Evolutionary conservation across 2,329 filamentous ascomycete genomes (phyloP).

Genomic region (Ophiostoma perfectum): DNA sequence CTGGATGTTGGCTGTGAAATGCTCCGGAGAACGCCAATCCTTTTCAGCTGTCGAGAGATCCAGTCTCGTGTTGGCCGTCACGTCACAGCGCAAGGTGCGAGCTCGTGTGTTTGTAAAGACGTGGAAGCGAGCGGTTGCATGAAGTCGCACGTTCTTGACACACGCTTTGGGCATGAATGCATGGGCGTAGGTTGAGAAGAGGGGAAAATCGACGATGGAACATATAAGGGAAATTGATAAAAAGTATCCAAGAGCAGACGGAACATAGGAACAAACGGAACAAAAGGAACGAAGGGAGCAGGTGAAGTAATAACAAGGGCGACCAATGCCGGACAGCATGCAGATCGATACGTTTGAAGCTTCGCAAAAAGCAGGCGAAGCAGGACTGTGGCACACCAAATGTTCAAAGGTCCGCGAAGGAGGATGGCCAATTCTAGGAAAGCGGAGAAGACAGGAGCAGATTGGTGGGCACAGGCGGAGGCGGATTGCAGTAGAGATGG

Average conservation of each 20-base stretch:
- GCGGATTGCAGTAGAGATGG: neutral
- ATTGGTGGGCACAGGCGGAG: neutral
- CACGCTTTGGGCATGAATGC: constrained; percentile 22
- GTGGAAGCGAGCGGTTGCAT: neutral
- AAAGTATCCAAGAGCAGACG: no score
- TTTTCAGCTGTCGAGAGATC: neutral
- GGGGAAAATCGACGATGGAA: neutral
- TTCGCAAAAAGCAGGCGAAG: neutral
- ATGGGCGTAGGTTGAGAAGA: constrained; percentile 1
- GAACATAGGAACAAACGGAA: no score
- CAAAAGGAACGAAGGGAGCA: no score
- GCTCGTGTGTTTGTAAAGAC: neutral
- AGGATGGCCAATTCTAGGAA: neutral
- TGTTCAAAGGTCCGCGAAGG: neutral
- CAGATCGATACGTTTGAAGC: neutral
- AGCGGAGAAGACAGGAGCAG: neutral
- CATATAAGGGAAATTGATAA: no score
- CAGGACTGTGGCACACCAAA: neutral
- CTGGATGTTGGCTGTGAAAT: neutral
- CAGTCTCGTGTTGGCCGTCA: neutral
- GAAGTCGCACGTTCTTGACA: no score
- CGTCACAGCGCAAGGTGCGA: neutral
- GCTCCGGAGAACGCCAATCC: neutral
- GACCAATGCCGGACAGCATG: neutral
- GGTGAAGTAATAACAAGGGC: no score